phyloP scores from a whole-genome alignment of 768 basidiomycete genomes.

The Kwoniella dendrophila region DNA sequence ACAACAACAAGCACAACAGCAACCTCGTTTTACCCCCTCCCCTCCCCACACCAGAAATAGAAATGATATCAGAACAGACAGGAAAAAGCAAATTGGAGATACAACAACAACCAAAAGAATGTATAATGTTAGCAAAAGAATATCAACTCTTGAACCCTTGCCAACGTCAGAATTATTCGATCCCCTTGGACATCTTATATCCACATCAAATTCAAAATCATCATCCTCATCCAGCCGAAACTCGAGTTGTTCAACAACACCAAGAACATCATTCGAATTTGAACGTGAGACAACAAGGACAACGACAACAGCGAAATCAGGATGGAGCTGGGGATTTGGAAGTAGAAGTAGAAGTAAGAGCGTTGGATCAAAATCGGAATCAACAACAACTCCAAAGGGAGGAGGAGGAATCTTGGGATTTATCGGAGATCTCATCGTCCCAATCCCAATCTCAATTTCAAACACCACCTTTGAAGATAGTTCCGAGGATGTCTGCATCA shows the following conservation, averaged over 20 bases:
- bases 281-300: background rate
- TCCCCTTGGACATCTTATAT: conserved; percentile 33
- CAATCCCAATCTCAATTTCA: conserved; percentile 17
- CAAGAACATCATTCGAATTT: background rate
- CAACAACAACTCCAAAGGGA: background rate
- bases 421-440: conserved; percentile 31
- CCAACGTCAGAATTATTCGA: conserved; percentile 33
- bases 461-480: conserved; percentile 5
- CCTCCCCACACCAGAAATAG: conserved; percentile 20
- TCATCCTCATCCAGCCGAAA: background rate
- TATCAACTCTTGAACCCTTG: conserved; percentile 39
- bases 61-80: conserved; percentile 9
- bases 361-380: background rate
- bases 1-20: background rate
- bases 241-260: background rate
- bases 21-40: conserved; percentile 17
- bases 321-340: conserved; percentile 16
- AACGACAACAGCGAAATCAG: background rate
- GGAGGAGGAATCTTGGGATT: conserved; percentile 24
- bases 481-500: background rate
- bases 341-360: conserved; percentile 13
- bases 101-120: conserved; percentile 3
- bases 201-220: too few relatives aligned
- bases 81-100: conserved; percentile 4
- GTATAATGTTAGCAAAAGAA: conserved; percentile 14